Percentiles rank a stretch among this genome's conserved stretches.
These are phyloP conservation scores for Antrodiella citrinella DNA, from an alignment of 768 basidiomycete genomes.

Conservation along the genomic window DNA sequence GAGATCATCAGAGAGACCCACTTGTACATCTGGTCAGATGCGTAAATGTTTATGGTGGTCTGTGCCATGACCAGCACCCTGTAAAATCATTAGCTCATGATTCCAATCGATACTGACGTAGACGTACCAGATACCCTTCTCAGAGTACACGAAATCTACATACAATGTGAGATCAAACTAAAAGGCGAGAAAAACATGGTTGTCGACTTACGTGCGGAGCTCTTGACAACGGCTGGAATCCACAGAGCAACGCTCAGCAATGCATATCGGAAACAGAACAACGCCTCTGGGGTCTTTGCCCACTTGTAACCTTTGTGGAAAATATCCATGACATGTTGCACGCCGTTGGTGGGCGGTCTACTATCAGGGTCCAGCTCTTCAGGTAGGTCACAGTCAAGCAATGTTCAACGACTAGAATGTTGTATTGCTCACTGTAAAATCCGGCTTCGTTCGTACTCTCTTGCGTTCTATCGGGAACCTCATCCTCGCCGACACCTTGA, in stretches of 20 bases:
- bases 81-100: neutral
- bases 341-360: slow-evolving; percentile 32
- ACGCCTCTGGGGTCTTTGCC: slow-evolving; percentile 32
- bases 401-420: neutral
- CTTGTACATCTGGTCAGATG: slow-evolving; percentile 51
- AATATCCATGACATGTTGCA: slow-evolving; percentile 31
- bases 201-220: slow-evolving; percentile 32
- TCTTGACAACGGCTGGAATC: slow-evolving; percentile 37
- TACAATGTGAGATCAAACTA: neutral
- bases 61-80: slow-evolving; percentile 58
- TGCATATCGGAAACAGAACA: slow-evolving; percentile 39
- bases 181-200: slow-evolving; percentile 2
- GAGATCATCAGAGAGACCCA: slow-evolving; percentile 13
- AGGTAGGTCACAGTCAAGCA: neutral
- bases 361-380: slow-evolving; percentile 40
- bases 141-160: slow-evolving; percentile 33
- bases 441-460: slow-evolving; percentile 21
- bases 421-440: slow-evolving; percentile 14
- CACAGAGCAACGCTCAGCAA: slow-evolving; percentile 42
- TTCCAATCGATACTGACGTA: no score
- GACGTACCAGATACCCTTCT: slow-evolving; percentile 41
- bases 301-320: slow-evolving; percentile 31
- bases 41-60: slow-evolving; percentile 46
- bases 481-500: slow-evolving; percentile 15
- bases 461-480: slow-evolving; percentile 22